These are phyloP conservation scores for Myriosclerotinia duriaeana DNA, from an alignment of 2,329 filamentous ascomycete genomes.

Conservation along the genomic window DNA sequence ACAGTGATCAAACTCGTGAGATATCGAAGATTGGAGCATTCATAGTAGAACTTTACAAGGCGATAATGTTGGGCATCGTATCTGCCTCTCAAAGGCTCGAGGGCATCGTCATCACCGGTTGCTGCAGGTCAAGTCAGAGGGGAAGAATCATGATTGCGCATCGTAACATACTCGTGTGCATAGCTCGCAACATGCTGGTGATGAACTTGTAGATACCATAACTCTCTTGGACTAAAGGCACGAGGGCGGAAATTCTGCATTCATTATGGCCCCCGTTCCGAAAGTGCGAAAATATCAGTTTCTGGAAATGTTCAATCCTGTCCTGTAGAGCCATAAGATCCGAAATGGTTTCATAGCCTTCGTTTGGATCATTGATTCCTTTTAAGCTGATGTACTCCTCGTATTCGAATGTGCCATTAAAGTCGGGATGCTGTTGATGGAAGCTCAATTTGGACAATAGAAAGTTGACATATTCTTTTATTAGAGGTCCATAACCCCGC, in stretches of 20 bases:
- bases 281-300: conserved; percentile 97
- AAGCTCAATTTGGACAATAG: conserved; percentile 93
- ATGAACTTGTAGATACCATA: conserved; percentile 99
- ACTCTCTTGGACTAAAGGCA: conserved; percentile 92
- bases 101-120: conserved; percentile 88
- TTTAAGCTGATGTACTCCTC: conserved; percentile 98
- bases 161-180: conserved; percentile 80
- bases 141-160: neutral
- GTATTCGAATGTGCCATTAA: conserved; percentile 98
- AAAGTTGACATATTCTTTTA: conserved; percentile 96
- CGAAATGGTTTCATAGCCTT: conserved; percentile 94
- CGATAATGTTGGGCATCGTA: conserved; percentile 97
- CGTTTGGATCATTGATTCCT: conserved; percentile 97
- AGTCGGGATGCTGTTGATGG: conserved; percentile 93
- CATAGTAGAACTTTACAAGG: conserved; percentile 96
- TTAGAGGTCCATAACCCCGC: conserved; percentile 86
- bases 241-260: conserved; percentile 89
- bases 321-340: conserved; percentile 97
- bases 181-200: conserved; percentile 97
- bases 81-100: conserved; percentile 80
- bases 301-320: conserved; percentile 98
- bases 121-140: conserved; percentile 48
- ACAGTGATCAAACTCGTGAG: conserved; percentile 95
- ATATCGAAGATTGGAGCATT: conserved; percentile 96
- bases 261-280: conserved; percentile 90